Percentiles rank a stretch among this genome's conserved stretches.
Evolutionary conservation across 1,139 yeast genomes (phyloP).

Genomic region (Hyphopichia burtonii): DNA sequence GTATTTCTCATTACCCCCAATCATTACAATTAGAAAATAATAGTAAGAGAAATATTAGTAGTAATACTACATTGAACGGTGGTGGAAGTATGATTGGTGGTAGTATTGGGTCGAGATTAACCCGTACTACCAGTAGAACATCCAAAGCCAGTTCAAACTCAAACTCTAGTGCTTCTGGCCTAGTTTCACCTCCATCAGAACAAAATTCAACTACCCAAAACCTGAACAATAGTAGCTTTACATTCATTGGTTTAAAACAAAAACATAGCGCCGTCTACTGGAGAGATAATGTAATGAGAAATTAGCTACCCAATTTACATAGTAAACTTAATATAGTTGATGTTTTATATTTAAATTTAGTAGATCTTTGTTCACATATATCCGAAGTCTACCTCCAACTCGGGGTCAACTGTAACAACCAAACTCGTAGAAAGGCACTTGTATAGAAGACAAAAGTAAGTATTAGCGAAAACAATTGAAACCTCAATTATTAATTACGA

Average conservation of each 20-base stretch:
- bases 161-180: constrained; percentile 28
- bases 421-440: no score
- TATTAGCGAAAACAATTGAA: no score
- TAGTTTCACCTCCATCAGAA: constrained; percentile 19
- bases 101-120: constrained; percentile 23
- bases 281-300: constrained; percentile 24
- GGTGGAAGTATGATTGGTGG: constrained; percentile 12
- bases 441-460: no score
- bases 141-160: constrained; percentile 21
- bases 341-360: no score
- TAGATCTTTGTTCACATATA: no score
- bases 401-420: no score
- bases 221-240: neutral
- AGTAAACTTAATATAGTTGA: no score
- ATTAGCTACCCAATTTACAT: no score
- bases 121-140: constrained; percentile 30
- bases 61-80: constrained; percentile 4
- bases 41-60: neutral
- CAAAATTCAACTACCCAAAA: constrained; percentile 2
- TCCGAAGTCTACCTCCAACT: no score
- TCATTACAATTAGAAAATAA: constrained; percentile 7
- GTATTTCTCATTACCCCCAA: constrained; percentile 16
- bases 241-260: constrained; percentile 14
- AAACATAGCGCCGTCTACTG: constrained; percentile 51
- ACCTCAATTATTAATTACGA: no score